These are phyloP conservation scores for Colletotrichum higginsianum DNA, from an alignment of 2,329 filamentous ascomycete genomes.

Conservation along the genomic window DNA sequence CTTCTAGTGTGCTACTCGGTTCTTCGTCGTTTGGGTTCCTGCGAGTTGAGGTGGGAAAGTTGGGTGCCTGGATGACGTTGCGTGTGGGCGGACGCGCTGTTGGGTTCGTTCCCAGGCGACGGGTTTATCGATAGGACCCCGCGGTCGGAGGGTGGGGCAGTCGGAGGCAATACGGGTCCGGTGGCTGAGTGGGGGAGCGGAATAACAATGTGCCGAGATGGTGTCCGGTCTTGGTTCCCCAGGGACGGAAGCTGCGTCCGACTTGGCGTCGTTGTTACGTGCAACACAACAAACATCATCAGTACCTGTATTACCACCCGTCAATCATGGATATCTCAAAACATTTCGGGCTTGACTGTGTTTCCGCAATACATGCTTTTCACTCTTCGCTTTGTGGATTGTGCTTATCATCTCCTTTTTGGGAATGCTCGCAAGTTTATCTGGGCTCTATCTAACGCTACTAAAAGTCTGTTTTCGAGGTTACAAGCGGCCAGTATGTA, in stretches of 20 bases:
- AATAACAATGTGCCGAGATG: background rate
- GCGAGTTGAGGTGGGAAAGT: background rate
- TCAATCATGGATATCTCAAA: no score
- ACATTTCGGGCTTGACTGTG: no score
- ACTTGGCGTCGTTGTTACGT: background rate
- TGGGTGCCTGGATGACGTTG: conserved; percentile 29
- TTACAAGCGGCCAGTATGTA: background rate
- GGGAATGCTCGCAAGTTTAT: no score
- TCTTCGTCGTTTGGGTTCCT: background rate
- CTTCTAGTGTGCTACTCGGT: no score
- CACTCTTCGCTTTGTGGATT: no score
- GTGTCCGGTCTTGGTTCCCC: background rate
- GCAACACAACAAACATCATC: no score
- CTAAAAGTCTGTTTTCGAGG: background rate
- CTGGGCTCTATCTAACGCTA: background rate
- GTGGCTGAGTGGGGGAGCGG: background rate
- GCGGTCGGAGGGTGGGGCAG: background rate
- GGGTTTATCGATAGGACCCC: conserved; percentile 36
- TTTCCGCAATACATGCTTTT: no score
- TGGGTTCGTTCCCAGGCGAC: background rate
- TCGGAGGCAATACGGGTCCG: background rate
- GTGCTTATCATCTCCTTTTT: no score
- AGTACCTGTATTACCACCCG: no score
- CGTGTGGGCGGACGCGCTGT: background rate
- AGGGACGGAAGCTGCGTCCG: background rate